A percentile compares a stretch with the other conserved stretches of the same genome.
phyloP scores from a whole-genome alignment of 75 land plant genomes.

The Pinus tabuliformis region DNA sequence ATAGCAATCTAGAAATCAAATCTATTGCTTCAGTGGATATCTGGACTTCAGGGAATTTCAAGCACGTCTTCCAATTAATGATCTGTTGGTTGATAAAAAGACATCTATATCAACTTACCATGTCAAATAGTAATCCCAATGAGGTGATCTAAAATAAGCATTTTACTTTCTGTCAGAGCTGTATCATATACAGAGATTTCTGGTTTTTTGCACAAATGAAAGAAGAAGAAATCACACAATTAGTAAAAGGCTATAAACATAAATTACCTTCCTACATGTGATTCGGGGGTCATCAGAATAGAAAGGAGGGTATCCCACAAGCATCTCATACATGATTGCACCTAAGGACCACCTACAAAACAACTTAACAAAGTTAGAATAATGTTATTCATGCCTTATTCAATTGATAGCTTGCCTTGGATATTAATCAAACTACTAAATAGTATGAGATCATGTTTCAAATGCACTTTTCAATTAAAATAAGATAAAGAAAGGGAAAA shows the following conservation, averaged over 20 bases:
- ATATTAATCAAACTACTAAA: background rate
- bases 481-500: background rate
- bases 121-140: too few relatives aligned
- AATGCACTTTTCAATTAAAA: background rate
- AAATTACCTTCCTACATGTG: conserved; percentile 71
- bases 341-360: conserved; percentile 68
- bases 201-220: background rate
- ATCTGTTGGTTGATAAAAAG: conserved; percentile 37
- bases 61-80: conserved; percentile 65
- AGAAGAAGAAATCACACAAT: background rate
- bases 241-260: background rate
- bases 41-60: conserved; percentile 71
- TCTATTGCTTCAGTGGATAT: conserved; percentile 73
- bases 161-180: background rate
- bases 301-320: conserved; percentile 79
- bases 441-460: background rate
- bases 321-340: conserved; percentile 82
- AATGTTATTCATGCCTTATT: background rate
- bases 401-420: background rate
- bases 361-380: background rate
- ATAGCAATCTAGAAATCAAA: conserved; percentile 66
- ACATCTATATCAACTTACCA: background rate
- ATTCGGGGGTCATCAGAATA: conserved; percentile 79
- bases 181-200: background rate
- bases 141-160: too few relatives aligned